Base-by-base conservation (phyloP, 257 asterid genomes). In the Fraxinus pennsylvanica region DNA sequence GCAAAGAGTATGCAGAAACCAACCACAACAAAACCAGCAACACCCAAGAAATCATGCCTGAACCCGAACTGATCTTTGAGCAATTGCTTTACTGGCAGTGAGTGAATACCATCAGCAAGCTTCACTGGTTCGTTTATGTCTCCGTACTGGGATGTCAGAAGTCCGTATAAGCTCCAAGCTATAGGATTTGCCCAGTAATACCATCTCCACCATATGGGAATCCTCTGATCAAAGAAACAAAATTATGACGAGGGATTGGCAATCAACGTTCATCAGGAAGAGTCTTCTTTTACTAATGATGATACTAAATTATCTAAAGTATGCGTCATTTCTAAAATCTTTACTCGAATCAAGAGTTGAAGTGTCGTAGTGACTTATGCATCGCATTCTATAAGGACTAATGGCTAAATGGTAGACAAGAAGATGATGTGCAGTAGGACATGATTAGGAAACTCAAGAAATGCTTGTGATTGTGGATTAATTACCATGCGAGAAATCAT, bases 201-300 rank as follows among this genome's bases (percentile, higher is more conserved):
- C 98, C 98, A 94, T 87, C 93, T 91, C 98, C 98, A 94, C 97
- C 97, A 94, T 63, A 94, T 75, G 0, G 97, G 98, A 22, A 94
- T 94, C 82, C 97, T 92, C 98, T 94, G 84, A 22, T 68, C 12
- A 71, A 80, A 39, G 33, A 69, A 13, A 22, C 29, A 69, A 63
- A 43, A 21, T 0, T 59, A 59, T 9, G 29, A 59, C 22, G 30
- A 59, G 32, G 29, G 13, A 6, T 9, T 22, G 25, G 25, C 10
- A n/a, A n/a, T 22, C 67, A 59, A 59, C 3, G 21, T 57, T 57
- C 22, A 36, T 68, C 25, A 1, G 22, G 36, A 4, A 70, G 30
- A 41, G 61, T 73, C 63, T 47, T 47, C 21, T 15, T 15, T 47
- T 47, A 15, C 59, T 47, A 47, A 47, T 47, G 59, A 47, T 2